Base-by-base conservation (phyloP, 192 early-diverging fungal species). In the Coemansia sp. region DNA sequence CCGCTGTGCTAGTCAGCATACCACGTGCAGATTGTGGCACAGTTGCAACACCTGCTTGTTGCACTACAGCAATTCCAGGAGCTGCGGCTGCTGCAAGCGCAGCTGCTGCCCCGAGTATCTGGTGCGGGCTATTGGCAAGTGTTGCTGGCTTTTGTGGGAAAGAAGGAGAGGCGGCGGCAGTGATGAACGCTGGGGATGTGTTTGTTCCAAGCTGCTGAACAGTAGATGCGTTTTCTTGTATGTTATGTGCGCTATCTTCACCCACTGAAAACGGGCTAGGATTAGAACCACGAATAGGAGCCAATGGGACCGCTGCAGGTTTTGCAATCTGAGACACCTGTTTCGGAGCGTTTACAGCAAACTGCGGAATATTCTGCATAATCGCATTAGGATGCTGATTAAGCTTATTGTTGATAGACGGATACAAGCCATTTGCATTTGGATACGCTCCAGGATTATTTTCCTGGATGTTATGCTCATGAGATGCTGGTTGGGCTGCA, bases 391-490 rank as follows among this genome's bases (percentile, higher is more conserved):
- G 59, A 22, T 46, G 31, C 32, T 21, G 31, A 33, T 24, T 24
- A 8, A 6, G 10, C n/a, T 6, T 51, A 6, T 51, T 54, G 10
- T 21, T 53, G 5, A 20, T n/a, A 7, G 66, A 64, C 0, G 66
- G 60, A 20, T 61, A 53, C 27, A 80, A 54, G 0, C 78, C 70
- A 23, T 69, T 59, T 25, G 57, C 29, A 24, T 62, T 72, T 5
- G 69, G 66, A 5, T 20, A 60, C 10, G 56, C 58, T 7, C 30
- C 30, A 10, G 78, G 70, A 51, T 80, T 57, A 25, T 65, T 75
- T 14, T 66, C 70, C 31, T 63, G 52, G 57, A 80, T 72, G 8
- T 70, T 73, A 20, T 57, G 70, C 54, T 75, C 68, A 36, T 59
- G 19, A 24, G 75, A 65, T 20, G 69, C 68, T 21, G 69, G 51